Percentiles rank a stretch among this genome's conserved stretches.
Evolutionary conservation across 2,329 filamentous ascomycete species (phyloP).

Genomic region (Colletotrichum lupini): DNA sequence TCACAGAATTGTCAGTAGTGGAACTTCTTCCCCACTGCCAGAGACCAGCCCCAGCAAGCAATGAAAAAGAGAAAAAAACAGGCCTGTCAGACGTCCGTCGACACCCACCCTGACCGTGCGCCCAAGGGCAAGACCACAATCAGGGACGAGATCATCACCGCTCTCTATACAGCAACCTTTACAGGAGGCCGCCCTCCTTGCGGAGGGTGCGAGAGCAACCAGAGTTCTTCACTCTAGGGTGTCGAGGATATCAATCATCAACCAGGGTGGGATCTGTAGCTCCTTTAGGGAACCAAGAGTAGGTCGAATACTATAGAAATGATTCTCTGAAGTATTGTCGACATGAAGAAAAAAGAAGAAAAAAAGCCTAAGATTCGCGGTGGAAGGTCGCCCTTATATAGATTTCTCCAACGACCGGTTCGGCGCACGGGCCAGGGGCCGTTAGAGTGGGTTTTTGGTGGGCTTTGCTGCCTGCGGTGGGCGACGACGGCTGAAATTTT

Average conservation of each 20-base stretch:
- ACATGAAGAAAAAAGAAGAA: conserved; percentile 65
- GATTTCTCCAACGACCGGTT: not conserved
- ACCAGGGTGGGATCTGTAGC: conserved; percentile 95
- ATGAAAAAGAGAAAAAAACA: conserved; percentile 64
- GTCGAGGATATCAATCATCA: conserved; percentile 92
- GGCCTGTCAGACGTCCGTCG: conserved; percentile 91
- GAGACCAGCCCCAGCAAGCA: conserved; percentile 58
- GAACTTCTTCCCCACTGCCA: conserved; percentile 62
- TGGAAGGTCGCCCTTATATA: conserved; percentile 54
- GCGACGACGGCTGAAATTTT: conserved; percentile 13
- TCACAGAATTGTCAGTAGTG: too few relatives aligned
- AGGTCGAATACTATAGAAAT: conserved; percentile 98
- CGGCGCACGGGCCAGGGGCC: conserved; percentile 9
- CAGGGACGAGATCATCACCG: conserved; percentile 93
- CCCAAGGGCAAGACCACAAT: conserved; percentile 79
- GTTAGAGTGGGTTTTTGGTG: not conserved
- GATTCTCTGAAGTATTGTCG: conserved; percentile 84
- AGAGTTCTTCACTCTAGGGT: conserved; percentile 86
- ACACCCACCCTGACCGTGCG: conserved; percentile 81
- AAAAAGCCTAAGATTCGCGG: conserved; percentile 47
- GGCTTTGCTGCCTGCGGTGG: conserved; percentile 16
- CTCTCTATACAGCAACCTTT: conserved; percentile 76
- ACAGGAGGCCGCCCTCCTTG: conserved; percentile 67
- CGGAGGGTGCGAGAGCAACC: conserved; percentile 70
- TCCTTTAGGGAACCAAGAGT: conserved; percentile 92